Evolutionary conservation across 2,329 filamentous ascomycete genomes (phyloP), one percentile per base, ranked within the genome.

Genomic region (Hymenoscyphus repandus): DNA sequence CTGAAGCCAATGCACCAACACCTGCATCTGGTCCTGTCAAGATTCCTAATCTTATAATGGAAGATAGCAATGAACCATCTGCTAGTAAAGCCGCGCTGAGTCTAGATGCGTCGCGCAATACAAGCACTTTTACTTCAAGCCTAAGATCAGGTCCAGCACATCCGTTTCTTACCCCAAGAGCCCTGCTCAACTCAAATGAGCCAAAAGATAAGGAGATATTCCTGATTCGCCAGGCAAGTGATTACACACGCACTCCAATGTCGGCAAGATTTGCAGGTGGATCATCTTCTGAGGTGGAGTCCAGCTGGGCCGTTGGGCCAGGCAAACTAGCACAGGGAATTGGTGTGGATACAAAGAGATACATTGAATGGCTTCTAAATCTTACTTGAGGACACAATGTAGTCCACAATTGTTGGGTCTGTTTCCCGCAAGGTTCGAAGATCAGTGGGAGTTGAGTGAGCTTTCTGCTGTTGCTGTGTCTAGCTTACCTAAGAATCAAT

Each of bases 261-360:
- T 37, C 37, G 5, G 47, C 47, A 11, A 58, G 58, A 13, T 58
- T 62, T 48, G 50, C 39, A 17, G 55, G 49, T 46, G 54, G 51
- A 38, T 50, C 52, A 6, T 51, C 51, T 7, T 64, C 62, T n/a
- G 67, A 74, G 60, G 52, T 70, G 54, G 63, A 70, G 12, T 59
- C 68, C 42, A 62, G 74, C 50, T 71, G 79, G 74, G 61, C 75
- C 40, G 78, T 77, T 20, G 80, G 79, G 2, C 78, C 82, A 1
- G 77, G 75, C 17, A 77, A 77, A 49, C 67, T 90, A 57, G 82
- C 79, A 0, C 83, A 88, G 62, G 87, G 86, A 0, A 88, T 91
- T 56, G 87, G 87, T 0, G 76, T 90, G 32, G 87, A 91, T 71
- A 88, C 86, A 30, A 77, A 83, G 66, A 79, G 78, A 64, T 90